phyloP scores from a whole-genome alignment of 768 basidiomycete species.

The Candolleomyces efflorescens region DNA sequence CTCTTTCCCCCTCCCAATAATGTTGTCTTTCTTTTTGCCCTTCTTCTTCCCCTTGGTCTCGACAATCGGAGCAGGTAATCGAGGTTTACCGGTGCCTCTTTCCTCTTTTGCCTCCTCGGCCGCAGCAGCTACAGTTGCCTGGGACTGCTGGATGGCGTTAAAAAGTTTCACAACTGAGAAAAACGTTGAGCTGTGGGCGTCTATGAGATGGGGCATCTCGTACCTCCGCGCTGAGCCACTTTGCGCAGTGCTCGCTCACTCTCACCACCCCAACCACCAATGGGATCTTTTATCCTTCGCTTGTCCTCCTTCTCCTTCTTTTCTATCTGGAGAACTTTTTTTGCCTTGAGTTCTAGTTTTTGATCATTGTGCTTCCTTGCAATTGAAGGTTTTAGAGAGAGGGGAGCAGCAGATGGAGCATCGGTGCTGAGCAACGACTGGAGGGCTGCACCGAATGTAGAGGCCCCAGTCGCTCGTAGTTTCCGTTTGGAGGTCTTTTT shows the following conservation, averaged over 20 bases:
- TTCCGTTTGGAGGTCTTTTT: conserved; percentile 81
- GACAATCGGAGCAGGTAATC: conserved; percentile 60
- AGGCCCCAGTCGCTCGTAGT: conserved; percentile 70
- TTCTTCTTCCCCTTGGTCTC: conserved; percentile 48
- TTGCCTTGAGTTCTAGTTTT: conserved; percentile 69
- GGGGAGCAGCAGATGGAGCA: conserved; percentile 62
- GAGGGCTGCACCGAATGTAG: conserved; percentile 71
- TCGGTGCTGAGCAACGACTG: conserved; percentile 69
- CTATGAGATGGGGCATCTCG: conserved; percentile 14
- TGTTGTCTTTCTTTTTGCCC: conserved; percentile 49
- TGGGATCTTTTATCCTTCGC: conserved; percentile 62
- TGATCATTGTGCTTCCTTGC: conserved; percentile 67
- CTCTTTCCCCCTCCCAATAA: conserved; percentile 53
- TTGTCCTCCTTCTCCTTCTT: conserved; percentile 72
- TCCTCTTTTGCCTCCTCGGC: conserved; percentile 55
- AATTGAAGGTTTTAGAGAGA: conserved; percentile 77
- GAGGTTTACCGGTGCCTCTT: conserved; percentile 71
- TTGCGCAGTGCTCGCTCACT: conserved; percentile 73
- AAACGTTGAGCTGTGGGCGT: conserved; percentile 1
- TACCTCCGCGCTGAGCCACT: conserved; percentile 84
- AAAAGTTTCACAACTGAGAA: conserved; percentile 75
- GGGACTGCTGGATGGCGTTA: conserved; percentile 82
- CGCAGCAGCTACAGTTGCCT: conserved; percentile 47
- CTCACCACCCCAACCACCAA: conserved; percentile 88
- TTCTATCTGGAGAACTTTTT: conserved; percentile 65